Evolutionary conservation across 805 yeast species (phyloP), one percentile per base, ranked within the genome.

Genomic region (Lipomyces mesembrius): DNA sequence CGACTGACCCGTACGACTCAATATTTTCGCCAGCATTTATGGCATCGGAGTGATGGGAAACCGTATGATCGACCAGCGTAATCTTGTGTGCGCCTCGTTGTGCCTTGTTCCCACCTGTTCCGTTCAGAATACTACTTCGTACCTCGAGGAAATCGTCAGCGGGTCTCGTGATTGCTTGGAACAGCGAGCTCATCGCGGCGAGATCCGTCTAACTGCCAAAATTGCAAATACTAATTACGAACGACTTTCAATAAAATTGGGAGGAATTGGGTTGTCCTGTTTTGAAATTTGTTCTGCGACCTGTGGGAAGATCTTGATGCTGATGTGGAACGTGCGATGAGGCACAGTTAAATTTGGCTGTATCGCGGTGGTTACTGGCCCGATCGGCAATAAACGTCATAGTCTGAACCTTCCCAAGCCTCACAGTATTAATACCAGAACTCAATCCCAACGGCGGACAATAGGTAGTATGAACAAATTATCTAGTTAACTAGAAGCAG

Each of bases 91-190:
- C 43, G 34, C 62, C 57, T n/a, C 60, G 43, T 9, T 32, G 58
- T 20, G 57, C 57, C 14, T 51, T 53, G 14, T 53, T 35, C 32
- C 43, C 35, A 2, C 59, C 11, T 34, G 27, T 32, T 57, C 63
- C 46, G 56, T 35, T 54, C 22, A 59, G 43, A 22, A 59, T 34
- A 27, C 65, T 29, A 39, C n/a, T 39, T 14, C 67, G 61, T 22
- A 58, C 67, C 22, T 64, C 68, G 27, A 49, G 56, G 53, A 67
- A 62, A 49, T 67, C 71, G 54, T 67, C 71, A 32, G 71, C 69
- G n/a, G 71, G 69, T 8, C 69, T 57, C n/a, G 64, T 67, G 62
- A 67, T 59, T 2, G 71, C 71, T 57, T 61, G 66, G 55, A 67
- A 65, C 6, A 67, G 37, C n/a, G 64, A 35, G 54, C 62, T 60